Percentiles rank a stretch among this genome's conserved stretches.
These are phyloP conservation scores for Solanum chacoense DNA, from an alignment of 305 asterid species.

Conservation along the genomic window DNA sequence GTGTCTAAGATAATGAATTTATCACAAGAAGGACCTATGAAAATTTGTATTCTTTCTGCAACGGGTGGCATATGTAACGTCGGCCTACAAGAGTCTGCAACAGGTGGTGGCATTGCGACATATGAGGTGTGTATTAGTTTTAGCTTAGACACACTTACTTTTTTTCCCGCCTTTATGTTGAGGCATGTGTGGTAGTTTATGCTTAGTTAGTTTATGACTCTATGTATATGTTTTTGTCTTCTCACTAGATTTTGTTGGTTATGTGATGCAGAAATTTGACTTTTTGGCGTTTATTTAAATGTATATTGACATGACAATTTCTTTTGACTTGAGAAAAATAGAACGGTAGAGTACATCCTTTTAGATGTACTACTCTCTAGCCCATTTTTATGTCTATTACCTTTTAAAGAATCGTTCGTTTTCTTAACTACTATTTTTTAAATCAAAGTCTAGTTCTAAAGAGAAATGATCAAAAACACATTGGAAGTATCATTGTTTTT, in stretches of 20 bases:
- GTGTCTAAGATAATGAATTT: background rate
- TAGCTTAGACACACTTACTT: too few relatives aligned
- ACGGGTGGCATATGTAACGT: background rate
- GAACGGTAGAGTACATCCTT: background rate
- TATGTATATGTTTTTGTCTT: background rate
- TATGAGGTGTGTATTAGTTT: too few relatives aligned
- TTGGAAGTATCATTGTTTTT: background rate
- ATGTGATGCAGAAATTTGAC: background rate
- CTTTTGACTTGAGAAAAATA: background rate
- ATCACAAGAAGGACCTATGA: background rate
- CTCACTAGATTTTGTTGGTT: background rate
- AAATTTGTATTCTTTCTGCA: too few relatives aligned
- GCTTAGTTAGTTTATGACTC: background rate
- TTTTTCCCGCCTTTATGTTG: background rate
- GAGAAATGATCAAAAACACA: background rate
- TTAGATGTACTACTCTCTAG: too few relatives aligned
- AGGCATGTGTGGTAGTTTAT: background rate
- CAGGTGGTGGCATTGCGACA: too few relatives aligned
- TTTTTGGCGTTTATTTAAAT: too few relatives aligned
- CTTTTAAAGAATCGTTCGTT: background rate
- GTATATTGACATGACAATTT: too few relatives aligned
- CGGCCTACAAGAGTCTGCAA: background rate
- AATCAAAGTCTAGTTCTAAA: too few relatives aligned
- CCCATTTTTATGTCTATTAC: background rate
- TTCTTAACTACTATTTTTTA: too few relatives aligned